Percentiles rank a stretch among this genome's conserved stretches.
Evolutionary conservation across 441 rosid species (phyloP).

Genomic region (Pelargonium cotyledonis): DNA sequence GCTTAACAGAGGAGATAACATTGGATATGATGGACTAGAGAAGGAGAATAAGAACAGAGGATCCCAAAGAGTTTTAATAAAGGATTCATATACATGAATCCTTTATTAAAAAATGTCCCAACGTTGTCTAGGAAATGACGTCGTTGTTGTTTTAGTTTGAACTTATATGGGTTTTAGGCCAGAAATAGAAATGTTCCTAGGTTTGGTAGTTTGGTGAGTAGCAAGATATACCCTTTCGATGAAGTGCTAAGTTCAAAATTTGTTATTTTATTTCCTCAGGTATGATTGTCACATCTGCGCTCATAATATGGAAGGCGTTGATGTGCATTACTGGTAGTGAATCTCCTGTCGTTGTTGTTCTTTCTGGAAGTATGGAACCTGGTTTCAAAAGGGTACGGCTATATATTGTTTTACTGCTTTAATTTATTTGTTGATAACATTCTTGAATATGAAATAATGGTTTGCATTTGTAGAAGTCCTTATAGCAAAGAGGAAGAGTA

Average conservation of each 20-base stretch:
- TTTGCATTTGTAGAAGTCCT: not conserved
- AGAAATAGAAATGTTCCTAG: too few species aligned
- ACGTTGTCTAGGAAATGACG: too few species aligned
- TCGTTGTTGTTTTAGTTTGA: too few species aligned
- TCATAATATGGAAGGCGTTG: constrained; percentile 78
- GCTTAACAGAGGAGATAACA: too few species aligned
- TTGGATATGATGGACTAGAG: too few species aligned
- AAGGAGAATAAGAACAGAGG: too few species aligned
- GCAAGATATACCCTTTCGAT: not conserved
- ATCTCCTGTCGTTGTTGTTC: constrained; percentile 82
- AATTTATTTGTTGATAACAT: not conserved
- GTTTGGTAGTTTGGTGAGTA: not conserved
- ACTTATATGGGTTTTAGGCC: too few species aligned
- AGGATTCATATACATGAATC: too few species aligned
- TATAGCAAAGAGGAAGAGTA: not conserved
- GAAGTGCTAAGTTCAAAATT: not conserved
- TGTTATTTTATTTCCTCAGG: constrained; percentile 31
- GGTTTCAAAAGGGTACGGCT: constrained; percentile 63
- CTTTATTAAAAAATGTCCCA: too few species aligned
- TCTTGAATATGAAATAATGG: not conserved
- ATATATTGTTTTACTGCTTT: not conserved
- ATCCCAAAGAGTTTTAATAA: too few species aligned
- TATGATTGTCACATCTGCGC: constrained; percentile 59
- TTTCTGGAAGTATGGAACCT: constrained; percentile 89
- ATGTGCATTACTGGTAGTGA: constrained; percentile 69